These are phyloP conservation scores for Penicillium subrubescens DNA, from an alignment of 495 filamentous ascomycete species.

Conservation along the genomic window DNA sequence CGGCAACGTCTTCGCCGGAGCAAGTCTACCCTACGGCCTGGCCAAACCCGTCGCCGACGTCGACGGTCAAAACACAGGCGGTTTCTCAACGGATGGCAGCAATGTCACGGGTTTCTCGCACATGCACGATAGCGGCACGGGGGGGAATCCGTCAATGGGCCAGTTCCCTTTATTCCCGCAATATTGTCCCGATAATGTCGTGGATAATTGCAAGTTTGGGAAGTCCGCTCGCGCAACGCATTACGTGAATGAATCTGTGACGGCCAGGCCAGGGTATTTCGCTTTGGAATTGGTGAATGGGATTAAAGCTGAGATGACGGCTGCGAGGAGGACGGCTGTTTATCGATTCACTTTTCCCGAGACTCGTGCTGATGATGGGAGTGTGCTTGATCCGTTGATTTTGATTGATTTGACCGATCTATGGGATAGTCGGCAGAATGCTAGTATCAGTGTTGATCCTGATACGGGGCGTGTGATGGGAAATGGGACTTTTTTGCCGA, in stretches of 20 bases:
- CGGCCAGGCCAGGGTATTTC: conserved; percentile 70
- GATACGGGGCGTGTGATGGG: conserved; percentile 64
- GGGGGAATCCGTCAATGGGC: conserved; percentile 67
- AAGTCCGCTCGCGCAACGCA: conserved; percentile 48
- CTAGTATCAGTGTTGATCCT: conserved; percentile 58
- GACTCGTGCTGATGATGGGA: conserved; percentile 42
- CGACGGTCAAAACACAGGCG: conserved; percentile 66
- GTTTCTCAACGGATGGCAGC: conserved; percentile 67
- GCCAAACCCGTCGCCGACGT: conserved; percentile 76
- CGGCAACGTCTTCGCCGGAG: conserved; percentile 67
- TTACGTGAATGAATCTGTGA: conserved; percentile 55
- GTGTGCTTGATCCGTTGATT: conserved; percentile 54
- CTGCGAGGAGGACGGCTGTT: conserved; percentile 62
- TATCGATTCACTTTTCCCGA: conserved; percentile 70
- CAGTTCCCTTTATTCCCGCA: conserved; percentile 73
- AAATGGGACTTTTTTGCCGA: conserved; percentile 66
- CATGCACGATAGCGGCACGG: conserved; percentile 71
- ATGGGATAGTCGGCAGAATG: conserved; percentile 63
- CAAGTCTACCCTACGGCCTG: conserved; percentile 73
- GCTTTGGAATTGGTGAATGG: conserved; percentile 59
- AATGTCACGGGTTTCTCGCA: conserved; percentile 63
- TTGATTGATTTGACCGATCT: conserved; percentile 69
- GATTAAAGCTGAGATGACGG: conserved; percentile 69
- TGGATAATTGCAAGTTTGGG: conserved; percentile 63
- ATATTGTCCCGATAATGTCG: conserved; percentile 59